Base-by-base conservation (phyloP, 2,329 filamentous ascomycete genomes). In the Exutisphaerella laricina region DNA sequence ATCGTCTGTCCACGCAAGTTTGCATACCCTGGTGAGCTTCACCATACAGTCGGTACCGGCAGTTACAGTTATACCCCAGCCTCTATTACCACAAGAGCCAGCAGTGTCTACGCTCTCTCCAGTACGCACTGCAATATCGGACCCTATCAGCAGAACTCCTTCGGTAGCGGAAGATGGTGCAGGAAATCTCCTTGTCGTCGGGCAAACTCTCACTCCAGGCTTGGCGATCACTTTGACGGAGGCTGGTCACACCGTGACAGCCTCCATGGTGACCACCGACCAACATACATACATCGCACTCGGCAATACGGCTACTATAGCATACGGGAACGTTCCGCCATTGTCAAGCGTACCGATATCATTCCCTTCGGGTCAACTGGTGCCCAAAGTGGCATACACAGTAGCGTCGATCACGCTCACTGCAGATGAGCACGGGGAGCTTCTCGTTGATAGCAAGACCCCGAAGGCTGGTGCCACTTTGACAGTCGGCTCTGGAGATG, bases 101-200 rank as follows among this genome's bases (percentile, higher is more conserved):
- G n/a, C n/a, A n/a, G n/a, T n/a, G n/a, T n/a, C n/a, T n/a, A n/a
- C n/a, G n/a, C n/a, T n/a, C n/a, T n/a, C n/a, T n/a, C n/a, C n/a
- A n/a, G n/a, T n/a, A n/a, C n/a, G n/a, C n/a, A n/a, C n/a, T n/a
- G n/a, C n/a, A n/a, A n/a, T n/a, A n/a, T n/a, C n/a, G n/a, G n/a
- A n/a, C n/a, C n/a, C n/a, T n/a, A n/a, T n/a, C n/a, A n/a, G n/a
- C n/a, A n/a, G n/a, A n/a, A n/a, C n/a, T n/a, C n/a, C n/a, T n/a
- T n/a, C n/a, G n/a, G n/a, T n/a, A n/a, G n/a, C n/a, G n/a, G n/a
- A 33, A n/a, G 39, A 41, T 12, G 13, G 14, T n/a, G 13, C 32
- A 4, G 23, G 42, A 16, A 34, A 45, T 18, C 36, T 40, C 42
- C 10, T 45, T 8, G 29, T 45, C 14, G 16, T 40, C 20, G 42